These are phyloP conservation scores for Neofusicoccum parvum DNA, from an alignment of 2,329 filamentous ascomycete genomes.

Conservation along the genomic window DNA sequence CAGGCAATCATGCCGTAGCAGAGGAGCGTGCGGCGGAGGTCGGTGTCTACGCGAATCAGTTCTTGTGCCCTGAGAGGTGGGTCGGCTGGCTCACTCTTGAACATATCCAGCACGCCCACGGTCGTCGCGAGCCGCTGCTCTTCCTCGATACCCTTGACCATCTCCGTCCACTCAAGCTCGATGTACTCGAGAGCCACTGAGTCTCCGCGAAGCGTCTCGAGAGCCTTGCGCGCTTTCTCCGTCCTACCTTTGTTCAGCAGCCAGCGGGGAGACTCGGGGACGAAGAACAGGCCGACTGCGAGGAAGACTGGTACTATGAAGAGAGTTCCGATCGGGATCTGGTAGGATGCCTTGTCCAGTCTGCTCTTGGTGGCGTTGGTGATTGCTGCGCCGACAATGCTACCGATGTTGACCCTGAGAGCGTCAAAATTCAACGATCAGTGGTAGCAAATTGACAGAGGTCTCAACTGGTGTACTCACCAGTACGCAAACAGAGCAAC, in stretches of 20 bases:
- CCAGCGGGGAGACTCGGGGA: slow-evolving; percentile 48
- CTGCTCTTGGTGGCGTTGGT: slow-evolving; percentile 40
- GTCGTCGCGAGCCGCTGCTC: slow-evolving; percentile 51
- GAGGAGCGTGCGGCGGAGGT: slow-evolving; percentile 54
- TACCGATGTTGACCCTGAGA: slow-evolving; percentile 48
- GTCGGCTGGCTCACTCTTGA: slow-evolving; percentile 47
- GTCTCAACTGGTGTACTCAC: slow-evolving; percentile 14
- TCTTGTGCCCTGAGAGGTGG: too few relatives aligned
- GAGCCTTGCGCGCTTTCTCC: slow-evolving; percentile 52
- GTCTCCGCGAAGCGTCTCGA: slow-evolving; percentile 28
- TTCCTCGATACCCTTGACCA: slow-evolving; percentile 32
- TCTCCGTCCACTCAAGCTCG: slow-evolving; percentile 33
- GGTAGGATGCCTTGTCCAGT: slow-evolving; percentile 37
- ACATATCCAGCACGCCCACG: slow-evolving; percentile 53
- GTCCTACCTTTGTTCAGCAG: slow-evolving; percentile 57
- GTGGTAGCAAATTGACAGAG: slow-evolving; percentile 25
- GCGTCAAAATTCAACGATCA: slow-evolving; percentile 33
- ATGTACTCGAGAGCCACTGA: slow-evolving; percentile 33
- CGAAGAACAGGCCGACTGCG: slow-evolving; percentile 36
- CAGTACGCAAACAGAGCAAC: slow-evolving; percentile 50
- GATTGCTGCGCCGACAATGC: slow-evolving; percentile 49
- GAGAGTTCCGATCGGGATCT: slow-evolving; percentile 55
- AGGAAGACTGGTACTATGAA: slow-evolving; percentile 55
- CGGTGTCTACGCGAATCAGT: slow-evolving; percentile 25
- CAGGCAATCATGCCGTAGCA: slow-evolving; percentile 53